phyloP scores from a whole-genome alignment of 805 yeast species.

The Jamesozyma jinghongensis region DNA sequence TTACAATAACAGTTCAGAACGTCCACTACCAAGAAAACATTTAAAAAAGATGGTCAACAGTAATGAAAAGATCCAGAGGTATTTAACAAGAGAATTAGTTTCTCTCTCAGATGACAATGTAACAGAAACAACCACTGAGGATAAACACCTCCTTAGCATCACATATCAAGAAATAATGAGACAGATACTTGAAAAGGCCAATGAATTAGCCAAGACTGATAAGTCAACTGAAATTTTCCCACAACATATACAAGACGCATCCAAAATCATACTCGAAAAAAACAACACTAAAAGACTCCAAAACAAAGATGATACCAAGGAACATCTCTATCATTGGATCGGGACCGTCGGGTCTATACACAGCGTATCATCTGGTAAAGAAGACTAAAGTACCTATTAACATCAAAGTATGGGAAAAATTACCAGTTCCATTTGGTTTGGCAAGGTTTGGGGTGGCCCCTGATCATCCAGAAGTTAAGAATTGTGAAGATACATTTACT shows the following conservation, averaged over 20 bases:
- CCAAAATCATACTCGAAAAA: constrained; percentile 12
- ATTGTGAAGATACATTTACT: constrained; percentile 61
- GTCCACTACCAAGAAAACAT: too few species aligned
- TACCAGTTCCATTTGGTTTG: constrained; percentile 87
- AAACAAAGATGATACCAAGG: constrained; percentile 11
- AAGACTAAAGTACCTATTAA: constrained; percentile 32
- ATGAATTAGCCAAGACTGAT: constrained; percentile 31
- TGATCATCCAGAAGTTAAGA: constrained; percentile 94
- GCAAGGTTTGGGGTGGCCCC: constrained; percentile 98
- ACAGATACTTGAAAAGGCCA: constrained; percentile 33
- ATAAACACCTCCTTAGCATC: constrained; percentile 9
- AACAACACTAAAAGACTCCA: background rate
- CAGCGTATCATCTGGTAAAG: constrained; percentile 64
- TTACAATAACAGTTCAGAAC: too few species aligned
- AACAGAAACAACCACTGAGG: constrained; percentile 8
- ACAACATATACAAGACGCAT: constrained; percentile 34
- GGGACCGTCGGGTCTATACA: constrained; percentile 95
- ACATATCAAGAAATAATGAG: constrained; percentile 11
- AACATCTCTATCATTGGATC: constrained; percentile 75
- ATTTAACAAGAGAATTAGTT: background rate
- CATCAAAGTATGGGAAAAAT: constrained; percentile 71
- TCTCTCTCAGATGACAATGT: constrained; percentile 1
- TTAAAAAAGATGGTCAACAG: too few species aligned
- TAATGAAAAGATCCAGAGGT: background rate
- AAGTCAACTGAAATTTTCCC: constrained; percentile 37